Evolutionary conservation across 169 alveolate species (phyloP).

Genomic region (Cardiosporidium cionae): DNA sequence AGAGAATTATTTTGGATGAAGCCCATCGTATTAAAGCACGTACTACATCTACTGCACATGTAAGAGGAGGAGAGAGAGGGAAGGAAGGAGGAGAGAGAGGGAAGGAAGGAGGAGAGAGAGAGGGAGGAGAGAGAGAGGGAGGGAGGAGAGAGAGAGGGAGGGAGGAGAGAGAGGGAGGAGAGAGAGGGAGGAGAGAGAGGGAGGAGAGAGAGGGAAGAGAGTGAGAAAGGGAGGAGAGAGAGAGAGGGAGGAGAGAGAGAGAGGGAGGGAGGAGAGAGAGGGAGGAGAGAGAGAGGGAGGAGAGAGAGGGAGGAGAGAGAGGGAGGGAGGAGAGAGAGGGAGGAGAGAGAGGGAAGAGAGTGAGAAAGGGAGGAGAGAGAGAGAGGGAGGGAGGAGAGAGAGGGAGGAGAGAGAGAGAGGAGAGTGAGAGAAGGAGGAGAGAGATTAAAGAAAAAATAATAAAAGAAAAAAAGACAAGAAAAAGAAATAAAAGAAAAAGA

Average conservation of each 20-base stretch:
- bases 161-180: too few species aligned
- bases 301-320: not conserved
- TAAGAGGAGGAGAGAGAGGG: constrained; percentile 6
- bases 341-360: not conserved
- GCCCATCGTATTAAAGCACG: constrained; percentile 91
- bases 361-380: too few species aligned
- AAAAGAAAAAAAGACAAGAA: too few species aligned
- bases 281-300: not conserved
- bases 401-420: too few species aligned
- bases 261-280: not conserved
- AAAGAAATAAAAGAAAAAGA: too few species aligned
- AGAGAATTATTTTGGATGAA: constrained; percentile 85
- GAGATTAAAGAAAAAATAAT: too few species aligned
- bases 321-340: not conserved
- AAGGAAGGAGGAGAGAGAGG: not conserved
- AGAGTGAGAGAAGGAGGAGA: too few species aligned
- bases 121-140: too few species aligned
- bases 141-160: too few species aligned
- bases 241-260: not conserved
- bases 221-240: not conserved
- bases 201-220: not conserved
- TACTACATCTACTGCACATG: constrained; percentile 79
- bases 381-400: too few species aligned
- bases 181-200: not conserved
- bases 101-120: not conserved